Conservation (phyloP, 371 early-diverging fungal genomes). For the Enterocytospora artemiae region DNA sequence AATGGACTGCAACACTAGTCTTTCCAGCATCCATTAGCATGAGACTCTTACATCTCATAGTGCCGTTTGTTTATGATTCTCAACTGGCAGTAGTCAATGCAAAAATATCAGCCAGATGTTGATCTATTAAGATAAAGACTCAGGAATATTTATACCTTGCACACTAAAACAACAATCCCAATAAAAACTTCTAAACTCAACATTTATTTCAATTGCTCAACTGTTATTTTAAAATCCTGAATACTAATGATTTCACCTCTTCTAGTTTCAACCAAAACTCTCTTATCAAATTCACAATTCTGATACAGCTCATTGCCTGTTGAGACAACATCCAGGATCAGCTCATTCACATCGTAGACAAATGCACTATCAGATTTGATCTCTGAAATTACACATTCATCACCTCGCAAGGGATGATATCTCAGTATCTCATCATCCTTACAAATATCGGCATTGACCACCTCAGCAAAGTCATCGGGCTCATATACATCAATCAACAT, state of each 20-base stretch:
- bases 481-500: conserved; percentile 9
- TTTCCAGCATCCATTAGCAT: too few relatives aligned
- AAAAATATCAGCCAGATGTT: too few relatives aligned
- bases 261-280: conserved; percentile 2
- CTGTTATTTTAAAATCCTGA: conserved; percentile 4
- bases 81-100: too few relatives aligned
- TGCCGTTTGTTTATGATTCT: too few relatives aligned
- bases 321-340: conserved; percentile 17
- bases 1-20: too few relatives aligned
- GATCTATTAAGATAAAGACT: too few relatives aligned
- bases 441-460: neutral
- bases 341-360: conserved; percentile 16
- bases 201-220: conserved; percentile 10
- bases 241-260: conserved; percentile 9
- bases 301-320: neutral
- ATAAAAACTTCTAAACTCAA: too few relatives aligned
- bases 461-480: neutral
- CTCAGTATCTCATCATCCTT: neutral
- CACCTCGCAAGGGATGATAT: neutral
- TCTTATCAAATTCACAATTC: conserved; percentile 7
- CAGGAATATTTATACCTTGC: too few relatives aligned
- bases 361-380: conserved; percentile 11
- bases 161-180: too few relatives aligned
- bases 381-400: conserved; percentile 10
- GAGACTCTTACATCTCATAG: too few relatives aligned